Base-by-base conservation (phyloP, 768 basidiomycete species). In the Mycena leptocephala region DNA sequence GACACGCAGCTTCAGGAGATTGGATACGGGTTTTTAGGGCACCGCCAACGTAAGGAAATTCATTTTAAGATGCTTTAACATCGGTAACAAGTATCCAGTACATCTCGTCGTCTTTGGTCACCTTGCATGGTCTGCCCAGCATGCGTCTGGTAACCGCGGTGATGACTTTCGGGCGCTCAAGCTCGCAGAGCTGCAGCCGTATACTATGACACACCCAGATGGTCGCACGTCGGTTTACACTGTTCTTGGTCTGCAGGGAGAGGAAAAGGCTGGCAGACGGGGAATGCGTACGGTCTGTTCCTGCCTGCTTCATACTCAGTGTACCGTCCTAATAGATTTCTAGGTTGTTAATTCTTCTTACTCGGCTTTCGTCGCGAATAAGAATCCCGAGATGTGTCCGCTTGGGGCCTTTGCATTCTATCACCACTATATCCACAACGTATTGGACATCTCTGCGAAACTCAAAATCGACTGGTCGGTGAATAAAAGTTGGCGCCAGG, bases 81-180 rank as follows among this genome's bases (percentile, higher is more conserved):
- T 41, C 61, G 68, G 20, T 61, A 24, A 59, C 41, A 26, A 8
- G 41, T 70, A 56, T 68, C 18, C 22, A 83, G 82, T 83, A 2
- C 72, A 73, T 13, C 67, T 78, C 5, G 65, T 68, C 4, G 70
- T 85, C 26, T 80, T 80, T 55, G 82, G 83, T 0, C 83, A 84
- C 64, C 80, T 84, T 7, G 74, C 80, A 11, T 85, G 83, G 82
- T 80, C 79, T 3, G 66, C 72, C 3, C 82, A 82, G 66, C 74
- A 83, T 76, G 82, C 82, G 14, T 76, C 75, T 18, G 84, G 84
- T 3, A 85, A 84, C 63, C 81, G 82, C 11, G 83, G 84, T 20
- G 82, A 85, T 53, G 84, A 84, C 53, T 74, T 85, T 41, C 78
- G 80, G 14, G 64, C 64, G 6, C 64, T 66, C 20, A 66, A 66